Evolutionary conservation across 352 stramenopile genomes (phyloP), one percentile per base, ranked within the genome.

Genomic region (Pythium scleroteichum): DNA sequence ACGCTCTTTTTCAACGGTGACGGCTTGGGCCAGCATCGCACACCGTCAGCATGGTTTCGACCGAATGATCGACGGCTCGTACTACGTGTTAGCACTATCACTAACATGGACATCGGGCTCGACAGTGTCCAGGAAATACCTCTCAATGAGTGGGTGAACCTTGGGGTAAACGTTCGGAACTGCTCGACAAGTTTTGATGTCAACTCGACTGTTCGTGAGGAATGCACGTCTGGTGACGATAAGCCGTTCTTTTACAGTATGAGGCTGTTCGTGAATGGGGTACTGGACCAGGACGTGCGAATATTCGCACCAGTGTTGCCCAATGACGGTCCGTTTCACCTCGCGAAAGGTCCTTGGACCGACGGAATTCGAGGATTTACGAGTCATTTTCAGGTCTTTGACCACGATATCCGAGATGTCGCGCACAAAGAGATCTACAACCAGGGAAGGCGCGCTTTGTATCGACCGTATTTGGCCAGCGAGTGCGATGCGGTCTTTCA

Each of bases 1-100:
- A 82, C 82, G 10, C 59, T 97, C 7, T 83, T 96, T 38, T 97
- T 93, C 66, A 88, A 96, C 56, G 88, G 87, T 23, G 61, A 90
- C 42, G 85, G 85, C 35, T 46, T 68, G 2, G 50, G 68, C 3
- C 62, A 90, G 38, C 76, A 88, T 33, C 82, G 88, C 38, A 97
- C 87, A 3, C 85, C 88, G 2, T 94, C 85, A 0, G 78, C 73
- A 6, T 97, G 88, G 86, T 84, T 92, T 56, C 72, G 82, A n/a
- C 88, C 88, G 0, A 46, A 86, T 35, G 73, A 85, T 33, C 76
- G 70, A 40, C 66, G 66, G 4, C 53, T 97, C 8, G 79, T 88
- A 0, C 45, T 97, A 4, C 71, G 88, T 14, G 81, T 90, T 29
- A 94, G 81, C 39, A 94, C 86, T 22, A 60, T 35, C 1, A 59